A percentile compares a stretch with the other conserved stretches of the same genome.
phyloP scores from a whole-genome alignment of 345 rosid genomes.

The Clarkia xantiana region DNA sequence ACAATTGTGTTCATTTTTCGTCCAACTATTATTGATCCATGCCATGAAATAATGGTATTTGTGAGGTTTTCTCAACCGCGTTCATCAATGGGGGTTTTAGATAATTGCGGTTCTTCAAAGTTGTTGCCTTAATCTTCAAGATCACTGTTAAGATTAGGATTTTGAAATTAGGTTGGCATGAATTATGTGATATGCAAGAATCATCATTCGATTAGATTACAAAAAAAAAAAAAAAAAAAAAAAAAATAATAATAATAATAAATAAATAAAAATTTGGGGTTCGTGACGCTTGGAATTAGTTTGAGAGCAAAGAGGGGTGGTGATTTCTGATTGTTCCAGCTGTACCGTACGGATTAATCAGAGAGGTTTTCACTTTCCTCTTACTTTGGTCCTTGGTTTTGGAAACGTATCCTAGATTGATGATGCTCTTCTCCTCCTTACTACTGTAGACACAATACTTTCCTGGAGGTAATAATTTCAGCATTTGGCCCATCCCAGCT shows the following conservation, averaged over 20 bases:
- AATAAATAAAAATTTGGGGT: slow-evolving; percentile 10
- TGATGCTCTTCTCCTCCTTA: slow-evolving; percentile 12
- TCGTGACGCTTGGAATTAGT: slow-evolving; percentile 12
- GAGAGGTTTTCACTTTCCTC: slow-evolving; percentile 11
- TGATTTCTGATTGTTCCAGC: slow-evolving; percentile 26
- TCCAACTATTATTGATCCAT: neutral
- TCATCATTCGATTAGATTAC: slow-evolving; percentile 1
- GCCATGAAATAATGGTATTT: slow-evolving; percentile 2
- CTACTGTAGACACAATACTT: slow-evolving; percentile 15
- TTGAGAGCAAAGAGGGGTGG: slow-evolving; percentile 3
- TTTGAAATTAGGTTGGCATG: slow-evolving; percentile 18
- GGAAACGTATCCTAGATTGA: slow-evolving; percentile 14
- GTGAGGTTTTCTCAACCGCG: neutral
- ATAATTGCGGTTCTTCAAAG: neutral
- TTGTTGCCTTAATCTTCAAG: neutral
- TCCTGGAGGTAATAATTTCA: slow-evolving; percentile 1
- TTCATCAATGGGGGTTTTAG: neutral
- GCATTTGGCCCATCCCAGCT: no score
- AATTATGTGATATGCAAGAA: slow-evolving; percentile 6
- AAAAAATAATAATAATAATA: slow-evolving; percentile 4
- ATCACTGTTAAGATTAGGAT: slow-evolving; percentile 11
- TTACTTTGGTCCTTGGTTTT: slow-evolving; percentile 14
- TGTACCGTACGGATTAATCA: slow-evolving; percentile 20
- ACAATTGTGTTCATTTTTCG: slow-evolving; percentile 9
- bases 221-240: slow-evolving; percentile 1